Percentiles rank a stretch among this genome's conserved stretches.
These are phyloP conservation scores for Candolleomyces eurysporus DNA, from an alignment of 768 basidiomycete species.

Conservation along the genomic window DNA sequence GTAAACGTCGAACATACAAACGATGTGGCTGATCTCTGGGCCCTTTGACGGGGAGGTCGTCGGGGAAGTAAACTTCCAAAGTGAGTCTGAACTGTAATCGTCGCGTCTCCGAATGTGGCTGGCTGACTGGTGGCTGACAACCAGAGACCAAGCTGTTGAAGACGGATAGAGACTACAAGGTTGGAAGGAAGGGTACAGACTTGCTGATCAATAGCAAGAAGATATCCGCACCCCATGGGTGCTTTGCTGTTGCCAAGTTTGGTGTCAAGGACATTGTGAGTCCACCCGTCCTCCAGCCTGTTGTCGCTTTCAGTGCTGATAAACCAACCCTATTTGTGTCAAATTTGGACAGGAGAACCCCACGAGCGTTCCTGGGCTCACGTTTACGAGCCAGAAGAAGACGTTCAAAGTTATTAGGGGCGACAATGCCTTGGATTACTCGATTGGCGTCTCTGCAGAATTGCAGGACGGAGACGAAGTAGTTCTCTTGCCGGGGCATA, in stretches of 20 bases:
- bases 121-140: not conserved
- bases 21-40: slow-evolving; percentile 56
- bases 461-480: slow-evolving; percentile 57
- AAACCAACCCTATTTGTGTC: no score
- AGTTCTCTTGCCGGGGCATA: slow-evolving; percentile 39
- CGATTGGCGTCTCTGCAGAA: slow-evolving; percentile 34
- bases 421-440: slow-evolving; percentile 29
- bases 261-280: slow-evolving; percentile 55
- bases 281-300: slow-evolving; percentile 9
- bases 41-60: slow-evolving; percentile 47
- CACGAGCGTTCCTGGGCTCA: slow-evolving; percentile 43
- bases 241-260: slow-evolving; percentile 54
- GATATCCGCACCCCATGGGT: slow-evolving; percentile 61
- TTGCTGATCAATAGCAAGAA: slow-evolving; percentile 58
- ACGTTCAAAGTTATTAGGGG: slow-evolving; percentile 40
- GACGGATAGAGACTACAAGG: slow-evolving; percentile 46
- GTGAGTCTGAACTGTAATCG: slow-evolving; percentile 25
- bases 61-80: slow-evolving; percentile 36
- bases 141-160: slow-evolving; percentile 59
- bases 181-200: slow-evolving; percentile 57
- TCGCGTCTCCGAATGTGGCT: not conserved
- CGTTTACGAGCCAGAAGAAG: slow-evolving; percentile 49
- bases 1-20: no score
- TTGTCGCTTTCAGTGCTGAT: not conserved
- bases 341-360: slow-evolving; percentile 46